Percentiles rank a stretch among this genome's conserved stretches.
phyloP scores from a whole-genome alignment of 129 eudicot genomes.

The Chrysanthemum makinoi region DNA sequence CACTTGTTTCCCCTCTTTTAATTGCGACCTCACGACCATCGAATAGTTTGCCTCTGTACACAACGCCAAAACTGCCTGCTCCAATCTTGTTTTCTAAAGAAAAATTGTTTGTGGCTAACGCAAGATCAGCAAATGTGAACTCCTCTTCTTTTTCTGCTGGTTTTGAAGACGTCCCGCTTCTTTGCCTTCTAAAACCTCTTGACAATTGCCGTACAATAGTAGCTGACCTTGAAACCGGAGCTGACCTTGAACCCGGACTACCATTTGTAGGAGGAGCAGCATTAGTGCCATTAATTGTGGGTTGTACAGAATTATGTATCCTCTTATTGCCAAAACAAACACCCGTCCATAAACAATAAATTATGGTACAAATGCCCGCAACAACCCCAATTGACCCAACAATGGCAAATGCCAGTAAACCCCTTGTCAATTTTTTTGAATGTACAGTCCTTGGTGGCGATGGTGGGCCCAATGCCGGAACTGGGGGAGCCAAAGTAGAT shows the following conservation, averaged over 20 bases:
- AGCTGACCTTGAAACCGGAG: conserved; percentile 70
- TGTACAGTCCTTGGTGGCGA: conserved; percentile 10
- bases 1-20: conserved; percentile 38
- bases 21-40: conserved; percentile 62
- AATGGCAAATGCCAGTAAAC: conserved; percentile 35
- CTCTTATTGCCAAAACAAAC: conserved; percentile 79
- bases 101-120: conserved; percentile 46
- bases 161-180: conserved; percentile 47
- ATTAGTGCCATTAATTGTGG: conserved; percentile 56
- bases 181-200: conserved; percentile 37
- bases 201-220: conserved; percentile 66
- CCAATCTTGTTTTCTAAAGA: conserved; percentile 47
- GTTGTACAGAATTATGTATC: conserved; percentile 90
- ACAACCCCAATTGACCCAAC: conserved; percentile 51
- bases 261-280: conserved; percentile 39
- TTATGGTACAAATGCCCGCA: conserved; percentile 36
- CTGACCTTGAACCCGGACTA: conserved; percentile 68
- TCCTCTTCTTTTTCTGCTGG: conserved; percentile 43
- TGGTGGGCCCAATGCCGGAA: conserved; percentile 23
- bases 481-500: conserved; percentile 23
- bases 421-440: conserved; percentile 20
- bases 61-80: conserved; percentile 58
- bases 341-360: conserved; percentile 38
- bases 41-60: conserved; percentile 43
- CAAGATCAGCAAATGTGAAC: conserved; percentile 45